Evolutionary conservation across 1,284 basidiomycete genomes (phyloP).

Genomic region (Puccinia hordei): DNA sequence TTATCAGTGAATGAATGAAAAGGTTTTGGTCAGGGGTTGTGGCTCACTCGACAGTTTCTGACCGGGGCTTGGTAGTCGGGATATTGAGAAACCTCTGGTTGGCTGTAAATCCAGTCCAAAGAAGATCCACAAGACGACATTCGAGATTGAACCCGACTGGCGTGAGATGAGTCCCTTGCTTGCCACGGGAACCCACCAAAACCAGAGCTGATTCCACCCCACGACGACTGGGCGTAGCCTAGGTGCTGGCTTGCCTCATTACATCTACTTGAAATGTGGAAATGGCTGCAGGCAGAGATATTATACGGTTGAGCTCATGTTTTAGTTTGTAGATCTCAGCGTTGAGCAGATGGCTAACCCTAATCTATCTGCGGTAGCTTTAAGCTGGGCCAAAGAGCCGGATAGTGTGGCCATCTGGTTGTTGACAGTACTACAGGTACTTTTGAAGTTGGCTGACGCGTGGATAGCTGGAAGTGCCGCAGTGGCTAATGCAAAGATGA

Average conservation of each 20-base stretch:
- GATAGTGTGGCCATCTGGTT: conserved; percentile 16
- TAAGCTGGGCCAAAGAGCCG: not conserved
- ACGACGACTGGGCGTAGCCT: not conserved
- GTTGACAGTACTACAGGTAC: conserved; percentile 8
- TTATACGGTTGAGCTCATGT: not conserved
- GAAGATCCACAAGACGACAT: conserved; percentile 8
- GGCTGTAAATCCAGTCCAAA: conserved; percentile 17
- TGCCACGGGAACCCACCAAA: conserved; percentile 1
- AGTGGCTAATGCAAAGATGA: conserved; percentile 1
- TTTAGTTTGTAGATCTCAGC: not conserved
- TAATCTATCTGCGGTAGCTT: not conserved
- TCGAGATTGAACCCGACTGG: not conserved
- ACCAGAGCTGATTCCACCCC: not conserved
- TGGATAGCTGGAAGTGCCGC: not conserved
- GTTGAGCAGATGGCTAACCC: not conserved
- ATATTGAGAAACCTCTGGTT: conserved; percentile 6
- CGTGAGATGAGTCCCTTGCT: conserved; percentile 29
- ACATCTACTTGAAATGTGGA: conserved; percentile 14
- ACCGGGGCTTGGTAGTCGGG: not conserved
- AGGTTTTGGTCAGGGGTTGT: no score
- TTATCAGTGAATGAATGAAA: no score
- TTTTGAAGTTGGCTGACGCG: conserved; percentile 12
- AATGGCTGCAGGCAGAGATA: not conserved
- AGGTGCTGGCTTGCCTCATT: conserved; percentile 15
- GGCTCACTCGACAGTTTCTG: conserved; percentile 12